Evolutionary conservation across 1,139 yeast genomes (phyloP).

Genomic region (Yarrowia galli): DNA sequence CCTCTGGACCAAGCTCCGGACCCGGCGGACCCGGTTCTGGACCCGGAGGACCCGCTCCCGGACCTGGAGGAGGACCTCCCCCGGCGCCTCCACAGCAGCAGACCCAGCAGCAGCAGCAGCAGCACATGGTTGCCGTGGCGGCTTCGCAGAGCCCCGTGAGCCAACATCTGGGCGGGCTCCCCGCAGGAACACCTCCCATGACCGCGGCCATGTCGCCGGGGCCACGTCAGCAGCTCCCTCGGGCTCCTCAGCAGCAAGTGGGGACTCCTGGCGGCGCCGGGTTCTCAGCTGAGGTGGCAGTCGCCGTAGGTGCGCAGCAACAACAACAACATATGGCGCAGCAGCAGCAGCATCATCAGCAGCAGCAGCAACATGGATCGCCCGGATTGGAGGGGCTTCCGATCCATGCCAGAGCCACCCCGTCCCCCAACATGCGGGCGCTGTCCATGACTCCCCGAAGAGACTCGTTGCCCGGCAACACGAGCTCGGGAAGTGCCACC

Average conservation of each 20-base stretch:
- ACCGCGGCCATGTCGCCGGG: slow-evolving; percentile 28
- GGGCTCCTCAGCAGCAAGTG: slow-evolving; percentile 28
- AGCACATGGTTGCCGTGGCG: too few relatives aligned
- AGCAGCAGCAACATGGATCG: slow-evolving; percentile 13
- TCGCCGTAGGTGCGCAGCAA: slow-evolving; percentile 40
- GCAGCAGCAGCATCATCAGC: too few relatives aligned
- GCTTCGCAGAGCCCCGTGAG: slow-evolving; percentile 16
- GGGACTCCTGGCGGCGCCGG: slow-evolving; percentile 39
- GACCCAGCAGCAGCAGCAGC: slow-evolving; percentile 33
- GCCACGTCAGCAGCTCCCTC: slow-evolving; percentile 39
- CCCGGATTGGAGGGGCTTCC: slow-evolving; percentile 40
- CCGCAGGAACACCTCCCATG: slow-evolving; percentile 1
- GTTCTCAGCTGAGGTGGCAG: slow-evolving; percentile 39
- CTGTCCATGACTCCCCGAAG: slow-evolving; percentile 31
- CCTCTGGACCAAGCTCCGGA: slow-evolving; percentile 27
- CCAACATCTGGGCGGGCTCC: not conserved
- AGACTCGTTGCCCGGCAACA: slow-evolving; percentile 23
- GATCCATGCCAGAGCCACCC: slow-evolving; percentile 9
- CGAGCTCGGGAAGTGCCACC: slow-evolving; percentile 36
- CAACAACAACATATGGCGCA: too few relatives aligned
- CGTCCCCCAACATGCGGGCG: slow-evolving; percentile 39
- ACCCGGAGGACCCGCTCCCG: slow-evolving; percentile 40
- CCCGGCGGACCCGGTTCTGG: slow-evolving; percentile 35
- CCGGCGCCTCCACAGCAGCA: slow-evolving; percentile 40
- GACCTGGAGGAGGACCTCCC: slow-evolving; percentile 22